Percentiles rank a stretch among this genome's conserved stretches.
Evolutionary conservation across 2,329 filamentous ascomycete species (phyloP).

Genomic region (Microdochium paspali): DNA sequence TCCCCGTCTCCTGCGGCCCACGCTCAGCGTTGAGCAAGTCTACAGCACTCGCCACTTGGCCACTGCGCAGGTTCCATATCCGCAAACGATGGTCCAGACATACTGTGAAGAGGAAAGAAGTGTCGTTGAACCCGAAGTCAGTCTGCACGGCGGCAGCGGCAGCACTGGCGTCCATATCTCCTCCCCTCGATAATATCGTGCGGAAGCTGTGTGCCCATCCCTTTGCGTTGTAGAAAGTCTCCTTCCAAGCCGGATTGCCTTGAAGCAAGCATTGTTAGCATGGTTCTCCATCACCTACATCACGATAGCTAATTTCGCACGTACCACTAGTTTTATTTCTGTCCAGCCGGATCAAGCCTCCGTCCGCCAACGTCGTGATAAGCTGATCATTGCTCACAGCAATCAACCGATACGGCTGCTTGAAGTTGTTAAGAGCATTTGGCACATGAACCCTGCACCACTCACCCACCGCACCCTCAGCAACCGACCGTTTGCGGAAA

Average conservation of each 20-base stretch:
- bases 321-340: slow-evolving; percentile 30
- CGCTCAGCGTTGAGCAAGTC: slow-evolving; percentile 66
- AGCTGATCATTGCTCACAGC: slow-evolving; percentile 66
- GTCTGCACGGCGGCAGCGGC: slow-evolving; percentile 53
- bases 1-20: slow-evolving; percentile 58
- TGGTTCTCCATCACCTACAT: neutral
- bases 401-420: slow-evolving; percentile 70
- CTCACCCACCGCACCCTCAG: slow-evolving; percentile 58
- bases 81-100: slow-evolving; percentile 83
- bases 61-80: slow-evolving; percentile 80
- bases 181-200: slow-evolving; percentile 52
- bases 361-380: slow-evolving; percentile 73
- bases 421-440: slow-evolving; percentile 60
- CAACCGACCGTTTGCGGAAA: slow-evolving; percentile 60
- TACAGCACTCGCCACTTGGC: slow-evolving; percentile 64
- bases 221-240: slow-evolving; percentile 64
- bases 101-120: slow-evolving; percentile 61
- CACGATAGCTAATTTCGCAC: neutral
- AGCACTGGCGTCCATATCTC: slow-evolving; percentile 57
- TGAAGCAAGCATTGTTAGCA: slow-evolving; percentile 8
- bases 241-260: slow-evolving; percentile 47
- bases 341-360: slow-evolving; percentile 63
- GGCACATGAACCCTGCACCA: slow-evolving; percentile 68
- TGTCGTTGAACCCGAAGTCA: slow-evolving; percentile 37
- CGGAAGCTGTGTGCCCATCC: slow-evolving; percentile 61